Evolutionary conservation across 108 stramenopile genomes (phyloP), one percentile per base, ranked within the genome.

Genomic region (Nitzschia sp.): DNA sequence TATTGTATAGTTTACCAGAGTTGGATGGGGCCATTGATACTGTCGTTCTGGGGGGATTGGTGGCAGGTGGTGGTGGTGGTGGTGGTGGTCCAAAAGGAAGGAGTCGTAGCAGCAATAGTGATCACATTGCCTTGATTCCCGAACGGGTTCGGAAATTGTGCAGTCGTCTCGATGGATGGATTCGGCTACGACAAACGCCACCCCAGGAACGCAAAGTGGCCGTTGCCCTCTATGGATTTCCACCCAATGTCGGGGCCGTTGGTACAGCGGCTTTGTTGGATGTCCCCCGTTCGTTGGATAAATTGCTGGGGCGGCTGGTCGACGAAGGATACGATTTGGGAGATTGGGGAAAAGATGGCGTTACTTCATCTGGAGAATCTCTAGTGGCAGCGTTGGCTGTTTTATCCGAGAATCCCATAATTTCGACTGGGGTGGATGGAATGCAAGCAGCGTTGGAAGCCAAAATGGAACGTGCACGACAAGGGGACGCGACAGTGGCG

Each of bases 1-100:
- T 92, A 1, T 58, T 90, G 32, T 90, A 87, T 52, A 85, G 86
- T 0, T 65, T 94, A 13, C 93, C 93, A 17, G 93, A 94, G 60
- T 69, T 94, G 27, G 93, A 95, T 70, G 93, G 93, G 3, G 93
- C 93, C 9, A 82, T 95, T 45, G 93, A 95, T 64, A 85, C 93
- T 1, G 88, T 92, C 2, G 91, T 95, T 0, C 58, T 95, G 44
- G 93, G 93, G 9, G 93, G 93, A 13, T 63, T 95, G 30, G 90
- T 91, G 15, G 19, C 9, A 8, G 4, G 17, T 11, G 48, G 48
- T 22, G 19, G 21, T 21, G 38, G 38, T 41, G 13, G 38, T 41
- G 13, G 38, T 41, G 38, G 38, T 9, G 38, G 38, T 9, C n/a
- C n/a, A n/a, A n/a, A n/a, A n/a, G n/a, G n/a, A n/a, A n/a, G n/a